Evolutionary conservation across 2,329 filamentous ascomycete species (phyloP), one percentile per base, ranked within the genome.

Genomic region (Fonsecaea multimorphosa): DNA sequence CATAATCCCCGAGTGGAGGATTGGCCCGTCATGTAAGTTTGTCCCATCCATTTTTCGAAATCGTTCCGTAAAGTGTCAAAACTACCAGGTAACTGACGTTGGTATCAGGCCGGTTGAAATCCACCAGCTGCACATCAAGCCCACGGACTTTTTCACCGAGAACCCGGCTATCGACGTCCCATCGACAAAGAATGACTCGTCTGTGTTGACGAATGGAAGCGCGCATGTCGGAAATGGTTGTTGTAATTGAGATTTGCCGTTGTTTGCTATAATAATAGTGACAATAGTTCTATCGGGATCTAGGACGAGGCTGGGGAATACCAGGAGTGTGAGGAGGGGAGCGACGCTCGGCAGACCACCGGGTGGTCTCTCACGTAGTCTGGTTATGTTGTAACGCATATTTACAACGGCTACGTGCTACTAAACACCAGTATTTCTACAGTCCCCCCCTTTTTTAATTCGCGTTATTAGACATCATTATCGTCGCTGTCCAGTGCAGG

Each of bases 141-240:
- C 84, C 0, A 77, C 79, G 9, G 83, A 86, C 69, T 86, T 86
- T 77, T 86, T 86, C 68, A 78, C 78, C 1, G 77, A 74, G 32
- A 86, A 86, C 58, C 84, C 84, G 0, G 79, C 81, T 3, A 79
- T 86, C 58, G 83, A 86, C 74, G 82, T 86, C 24, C 83, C 83
- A 1, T 79, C 77, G 6, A 74, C 71, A 29, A 77, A 76, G 69
- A 79, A 78, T 51, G 63, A 65, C 29, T 63, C 71, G 9, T 75
- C 73, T 19, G 66, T 74, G 12, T 61, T 72, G 31, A 70, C 69
- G 29, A 69, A 69, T 24, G 70, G 66, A 24, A 49, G 44, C 24
- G 44, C 4, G 9, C 8, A 12, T 14, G 8, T 24, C 2, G 57
- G 40, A 11, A 68, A 67, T 44, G 61, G 51, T 24, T 64, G 62